These are phyloP conservation scores for Metschnikowia proteae DNA, from an alignment of 805 yeast genomes.

Conservation along the genomic window DNA sequence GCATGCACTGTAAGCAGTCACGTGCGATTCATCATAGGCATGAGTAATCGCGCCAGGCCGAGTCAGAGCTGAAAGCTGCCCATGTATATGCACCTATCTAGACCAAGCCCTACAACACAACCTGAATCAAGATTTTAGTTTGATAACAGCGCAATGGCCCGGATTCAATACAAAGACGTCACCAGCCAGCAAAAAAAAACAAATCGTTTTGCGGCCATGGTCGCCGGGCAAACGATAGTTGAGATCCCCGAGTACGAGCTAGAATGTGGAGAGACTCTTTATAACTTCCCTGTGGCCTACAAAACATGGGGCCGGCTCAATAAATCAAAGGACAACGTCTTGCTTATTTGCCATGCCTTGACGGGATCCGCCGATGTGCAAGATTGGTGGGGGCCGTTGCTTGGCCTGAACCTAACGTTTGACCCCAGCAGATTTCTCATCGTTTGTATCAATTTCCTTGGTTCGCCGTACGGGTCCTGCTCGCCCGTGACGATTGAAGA, in stretches of 20 bases:
- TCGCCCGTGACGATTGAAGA: conserved; percentile 84
- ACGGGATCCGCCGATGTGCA: conserved; percentile 94
- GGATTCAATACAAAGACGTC: conserved; percentile 30
- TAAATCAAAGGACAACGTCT: conserved; percentile 62
- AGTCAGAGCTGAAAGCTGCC: background rate
- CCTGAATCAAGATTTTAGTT: background rate
- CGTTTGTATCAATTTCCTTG: conserved; percentile 86
- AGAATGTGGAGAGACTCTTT: conserved; percentile 76
- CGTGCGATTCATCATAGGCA: conserved; percentile 12
- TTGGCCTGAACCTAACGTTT: conserved; percentile 82
- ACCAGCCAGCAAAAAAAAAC: conserved; percentile 44
- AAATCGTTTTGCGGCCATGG: conserved; percentile 69
- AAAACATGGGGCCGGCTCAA: conserved; percentile 93
- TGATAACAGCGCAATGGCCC: background rate
- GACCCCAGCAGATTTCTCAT: conserved; percentile 87
- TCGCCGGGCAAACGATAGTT: conserved; percentile 72
- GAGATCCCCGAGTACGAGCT: conserved; percentile 69
- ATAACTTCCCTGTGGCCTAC: conserved; percentile 85
- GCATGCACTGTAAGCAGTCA: conserved; percentile 1
- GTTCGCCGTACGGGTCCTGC: conserved; percentile 94
- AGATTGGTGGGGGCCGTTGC: conserved; percentile 98
- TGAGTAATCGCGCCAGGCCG: conserved; percentile 11
- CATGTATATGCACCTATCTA: background rate
- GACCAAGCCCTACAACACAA: background rate
- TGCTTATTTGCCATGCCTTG: conserved; percentile 93